These are phyloP conservation scores for Aspergillus melleus DNA, from an alignment of 2,329 filamentous ascomycete genomes.

Conservation along the genomic window DNA sequence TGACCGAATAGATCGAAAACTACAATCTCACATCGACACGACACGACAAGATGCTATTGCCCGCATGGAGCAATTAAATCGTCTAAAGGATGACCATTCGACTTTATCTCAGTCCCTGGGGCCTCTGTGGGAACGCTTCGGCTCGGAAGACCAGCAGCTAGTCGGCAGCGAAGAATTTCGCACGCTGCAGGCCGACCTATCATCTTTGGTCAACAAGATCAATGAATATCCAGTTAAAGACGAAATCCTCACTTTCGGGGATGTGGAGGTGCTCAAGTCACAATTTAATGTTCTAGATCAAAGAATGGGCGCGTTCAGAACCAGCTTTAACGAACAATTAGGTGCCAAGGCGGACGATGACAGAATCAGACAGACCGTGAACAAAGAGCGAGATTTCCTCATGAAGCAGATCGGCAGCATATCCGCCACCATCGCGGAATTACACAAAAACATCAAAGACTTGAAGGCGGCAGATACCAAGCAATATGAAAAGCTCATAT, in stretches of 20 bases:
- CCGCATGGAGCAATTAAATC: conserved; percentile 6
- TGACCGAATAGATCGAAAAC: not conserved
- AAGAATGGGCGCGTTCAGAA: not conserved
- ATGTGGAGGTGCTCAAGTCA: conserved; percentile 8
- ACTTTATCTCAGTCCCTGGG: conserved; percentile 7
- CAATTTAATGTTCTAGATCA: conserved; percentile 2
- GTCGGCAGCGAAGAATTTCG: conserved; percentile 10
- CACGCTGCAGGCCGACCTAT: conserved; percentile 5
- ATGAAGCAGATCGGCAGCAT: not conserved
- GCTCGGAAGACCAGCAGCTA: conserved; percentile 1
- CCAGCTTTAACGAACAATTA: not conserved
- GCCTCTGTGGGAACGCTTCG: conserved; percentile 3
- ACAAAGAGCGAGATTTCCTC: not conserved
- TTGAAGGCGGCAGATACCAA: not conserved
- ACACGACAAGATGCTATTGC: not conserved
- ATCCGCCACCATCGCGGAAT: not conserved
- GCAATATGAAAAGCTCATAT: not conserved
- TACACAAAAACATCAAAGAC: not conserved
- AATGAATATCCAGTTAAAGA: not conserved
- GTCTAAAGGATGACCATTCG: conserved; percentile 2
- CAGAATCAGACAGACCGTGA: not conserved
- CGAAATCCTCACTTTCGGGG: conserved; percentile 5
- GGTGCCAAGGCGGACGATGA: not conserved
- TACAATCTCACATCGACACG: not conserved
- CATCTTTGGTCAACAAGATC: not conserved